Evolutionary conservation across 2,329 filamentous ascomycete species (phyloP), one percentile per base, ranked within the genome.

Genomic region (Venturia nashicola): DNA sequence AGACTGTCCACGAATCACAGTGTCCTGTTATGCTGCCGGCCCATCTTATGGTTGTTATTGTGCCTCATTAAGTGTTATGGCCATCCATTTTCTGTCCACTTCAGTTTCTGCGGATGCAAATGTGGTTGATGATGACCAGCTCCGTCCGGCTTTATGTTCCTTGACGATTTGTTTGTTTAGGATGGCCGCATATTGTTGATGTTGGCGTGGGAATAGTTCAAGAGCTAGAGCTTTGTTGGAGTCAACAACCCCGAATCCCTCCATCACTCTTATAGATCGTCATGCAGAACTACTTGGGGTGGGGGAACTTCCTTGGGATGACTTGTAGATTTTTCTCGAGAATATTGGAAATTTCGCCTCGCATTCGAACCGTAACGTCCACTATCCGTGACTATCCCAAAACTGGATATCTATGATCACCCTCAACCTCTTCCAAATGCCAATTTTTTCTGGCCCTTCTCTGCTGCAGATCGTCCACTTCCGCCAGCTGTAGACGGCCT

Each of bases 361-460:
- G 51, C 51, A 36, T 57, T 36, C 32, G 32, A 16, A 57, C 39
- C 51, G 51, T 36, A n/a, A 57, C 18, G 51, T 57, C 51, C 51
- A 14, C n/a, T 14, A 57, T 36, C 39, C 32, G 51, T 57, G 51
- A n/a, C 32, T 36, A 27, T 36, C 27, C 27, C 39, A 36, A 57
- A 32, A 18, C 23, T 12, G 23, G 11, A 14, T 57, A 36, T 57
- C 32, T 27, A 57, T 36, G 51, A 32, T 57, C 18, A 3, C 44
- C 7, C 34, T 65, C 62, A 65, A 14, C 55, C 57, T 43, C n/a
- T 64, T 18, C 63, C 65, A 60, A 66, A 66, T 16, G 55, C 63
- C 40, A 66, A 51, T 23, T 34, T 65, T 34, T 55, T 54, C 39
- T 66, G 65, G 11, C 65, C 65, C 40, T 66, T 66, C 44, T 66